Base-by-base conservation (phyloP, 371 early-diverging fungal species). In the Nematocida major region DNA sequence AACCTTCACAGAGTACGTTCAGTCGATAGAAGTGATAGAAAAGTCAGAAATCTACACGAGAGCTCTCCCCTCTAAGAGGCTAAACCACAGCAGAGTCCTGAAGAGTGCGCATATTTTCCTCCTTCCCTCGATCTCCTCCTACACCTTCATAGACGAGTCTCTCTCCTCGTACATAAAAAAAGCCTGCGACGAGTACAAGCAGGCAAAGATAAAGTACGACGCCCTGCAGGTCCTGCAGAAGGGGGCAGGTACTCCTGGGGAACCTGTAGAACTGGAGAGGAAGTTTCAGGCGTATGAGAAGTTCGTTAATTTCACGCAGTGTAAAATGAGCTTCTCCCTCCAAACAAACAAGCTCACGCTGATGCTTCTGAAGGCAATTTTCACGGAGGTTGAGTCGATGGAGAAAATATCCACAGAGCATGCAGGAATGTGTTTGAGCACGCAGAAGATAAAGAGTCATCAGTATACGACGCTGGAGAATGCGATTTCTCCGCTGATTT, bases 241-340 rank as follows among this genome's bases (percentile, higher is more conserved):
- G 9, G 18, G 20, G 22, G 45, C 9, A 18, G 4, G 13, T 7
- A 0, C 15, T 15, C 11, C 40, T n/a, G 20, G 20, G 24, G 62
- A 32, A 42, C 26, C 5, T 7, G 3, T 24, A 22, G 76, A 73
- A 30, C 22, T 73, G n/a, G 76, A 73, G 47, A 28, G 40, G 26
- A 20, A 45, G 51, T 73, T 63, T 53, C 70, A 73, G 43, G 4
- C 65, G n/a, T 73, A 63, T 42, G 76, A 73, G 34, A 61, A 63
- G 38, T 38, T 40, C n/a, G 76, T 73, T 5, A 63, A 73, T 36
- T 73, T 69, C 36, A 40, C 76, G 26, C 51, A 62, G 39, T 50
- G 42, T n/a, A 73, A 73, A 30, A 63, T 73, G 51, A 51, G 22
- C 47, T 73, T 62, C 34, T 48, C 76, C 20, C 22, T 73, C 9